phyloP scores from a whole-genome alignment of 116 monocot species.

The Dioscorea cayenensis region DNA sequence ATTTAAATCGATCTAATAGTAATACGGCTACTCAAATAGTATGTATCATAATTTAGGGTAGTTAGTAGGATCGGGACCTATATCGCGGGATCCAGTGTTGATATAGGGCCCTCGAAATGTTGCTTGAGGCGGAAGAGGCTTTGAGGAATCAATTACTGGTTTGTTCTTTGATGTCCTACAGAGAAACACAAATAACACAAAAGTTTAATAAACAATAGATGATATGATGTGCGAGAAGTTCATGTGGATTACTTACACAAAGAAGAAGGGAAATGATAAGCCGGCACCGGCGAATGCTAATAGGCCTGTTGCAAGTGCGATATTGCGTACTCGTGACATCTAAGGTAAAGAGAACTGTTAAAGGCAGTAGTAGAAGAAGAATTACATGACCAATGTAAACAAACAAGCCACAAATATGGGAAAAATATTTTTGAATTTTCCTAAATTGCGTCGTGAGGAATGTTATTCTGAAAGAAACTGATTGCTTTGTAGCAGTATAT shows the following conservation, averaged over 20 bases:
- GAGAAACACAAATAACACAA: constrained; percentile 3
- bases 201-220: not conserved
- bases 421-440: no score
- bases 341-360: constrained; percentile 7
- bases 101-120: constrained; percentile 93
- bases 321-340: constrained; percentile 49
- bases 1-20: not conserved
- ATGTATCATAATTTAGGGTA: constrained; percentile 51
- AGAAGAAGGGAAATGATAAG: constrained; percentile 77
- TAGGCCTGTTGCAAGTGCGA: constrained; percentile 43
- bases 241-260: constrained; percentile 48
- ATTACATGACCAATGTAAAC: no score
- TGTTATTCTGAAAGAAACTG: no score
- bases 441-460: no score
- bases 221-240: not conserved
- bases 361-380: not conserved
- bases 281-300: constrained; percentile 59
- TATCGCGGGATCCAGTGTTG: constrained; percentile 88
- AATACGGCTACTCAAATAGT: not conserved
- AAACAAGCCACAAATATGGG: no score
- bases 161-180: constrained; percentile 69
- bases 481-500: no score
- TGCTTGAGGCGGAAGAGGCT: constrained; percentile 94
- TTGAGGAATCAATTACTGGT: constrained; percentile 87
- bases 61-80: constrained; percentile 69